Evolutionary conservation across 2,329 filamentous ascomycete species (phyloP).

Genomic region (Sporothrix humicola): DNA sequence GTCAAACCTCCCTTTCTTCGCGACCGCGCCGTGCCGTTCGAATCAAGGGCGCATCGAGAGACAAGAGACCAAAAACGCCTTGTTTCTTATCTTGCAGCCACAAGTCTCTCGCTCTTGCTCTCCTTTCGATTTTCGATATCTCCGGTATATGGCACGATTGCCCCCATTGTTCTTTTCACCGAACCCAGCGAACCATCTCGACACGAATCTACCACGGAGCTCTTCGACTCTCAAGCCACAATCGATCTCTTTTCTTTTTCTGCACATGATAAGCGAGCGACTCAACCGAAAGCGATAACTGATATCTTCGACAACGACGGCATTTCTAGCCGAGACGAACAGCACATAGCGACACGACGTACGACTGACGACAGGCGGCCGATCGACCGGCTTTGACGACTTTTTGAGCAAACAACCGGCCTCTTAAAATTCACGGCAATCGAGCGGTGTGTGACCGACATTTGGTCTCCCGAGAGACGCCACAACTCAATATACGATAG

Average conservation of each 20-base stretch:
- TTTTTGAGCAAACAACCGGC: no score
- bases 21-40: slow-evolving; percentile 15
- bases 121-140: neutral
- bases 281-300: neutral
- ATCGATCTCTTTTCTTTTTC: neutral
- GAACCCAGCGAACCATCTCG: neutral
- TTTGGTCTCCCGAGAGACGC: neutral
- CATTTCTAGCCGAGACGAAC: neutral
- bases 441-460: slow-evolving; percentile 9
- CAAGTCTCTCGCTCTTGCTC: neutral
- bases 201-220: neutral
- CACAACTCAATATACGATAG: neutral
- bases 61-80: neutral
- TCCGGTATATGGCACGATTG: neutral
- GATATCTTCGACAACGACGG: neutral
- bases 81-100: slow-evolving; percentile 1
- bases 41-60: slow-evolving; percentile 15
- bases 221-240: neutral
- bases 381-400: no score
- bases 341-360: neutral
- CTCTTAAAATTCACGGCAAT: neutral
- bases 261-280: neutral
- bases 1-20: neutral
- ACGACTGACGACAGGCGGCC: neutral
- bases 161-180: neutral